Base-by-base conservation (phyloP, 108 stramenopile genomes). In the Schizochytrium sp. region DNA sequence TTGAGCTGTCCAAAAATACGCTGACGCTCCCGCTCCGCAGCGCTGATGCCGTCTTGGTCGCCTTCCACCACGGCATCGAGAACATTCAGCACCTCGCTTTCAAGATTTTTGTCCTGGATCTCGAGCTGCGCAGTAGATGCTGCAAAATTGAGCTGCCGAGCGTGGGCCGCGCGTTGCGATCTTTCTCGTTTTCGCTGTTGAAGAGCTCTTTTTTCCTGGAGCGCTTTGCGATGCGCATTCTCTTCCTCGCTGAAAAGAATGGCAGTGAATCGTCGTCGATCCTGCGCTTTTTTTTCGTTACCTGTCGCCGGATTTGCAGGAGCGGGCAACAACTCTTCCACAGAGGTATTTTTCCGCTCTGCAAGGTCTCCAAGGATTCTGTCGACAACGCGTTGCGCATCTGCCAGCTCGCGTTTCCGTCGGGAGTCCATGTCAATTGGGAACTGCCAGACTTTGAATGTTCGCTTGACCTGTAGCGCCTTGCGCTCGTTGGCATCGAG, bases 401-500 rank as follows among this genome's bases (percentile, higher is more conserved):
- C 76, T 12, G 48, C 76, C 6, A 83, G 51, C 76, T 83, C 76
- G 16, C 51, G 44, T 8, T 8, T 23, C 25, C 23, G 6, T 83
- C 76, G 12, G 10, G 48, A 53, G 16, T 83, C 51, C 76, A 83
- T 83, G 76, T 83, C 76, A 16, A 83, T 53, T 6, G 76, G 76
- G 76, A 83, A 83, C 6, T 83, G 8, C 76, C 76, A 83, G n/a
- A 53, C 51, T 34, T 53, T 83, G 28, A 53, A 12, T 0, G 28
- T 25, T 10, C 76, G 48, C 23, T 21, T 28, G 19, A 83, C 76
- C 45, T 83, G 76, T 0, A 83, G n/a, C 23, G 76, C 51, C 51
- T 83, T 83, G 48, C 76, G 76, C 51, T 83, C 76, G 51, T 83
- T 83, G n/a, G 76, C 45, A 12, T 83, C 76, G 25, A 83, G 51